Evolutionary conservation across 2,329 filamentous ascomycete species (phyloP).

Genomic region (Aureobasidium sp.): DNA sequence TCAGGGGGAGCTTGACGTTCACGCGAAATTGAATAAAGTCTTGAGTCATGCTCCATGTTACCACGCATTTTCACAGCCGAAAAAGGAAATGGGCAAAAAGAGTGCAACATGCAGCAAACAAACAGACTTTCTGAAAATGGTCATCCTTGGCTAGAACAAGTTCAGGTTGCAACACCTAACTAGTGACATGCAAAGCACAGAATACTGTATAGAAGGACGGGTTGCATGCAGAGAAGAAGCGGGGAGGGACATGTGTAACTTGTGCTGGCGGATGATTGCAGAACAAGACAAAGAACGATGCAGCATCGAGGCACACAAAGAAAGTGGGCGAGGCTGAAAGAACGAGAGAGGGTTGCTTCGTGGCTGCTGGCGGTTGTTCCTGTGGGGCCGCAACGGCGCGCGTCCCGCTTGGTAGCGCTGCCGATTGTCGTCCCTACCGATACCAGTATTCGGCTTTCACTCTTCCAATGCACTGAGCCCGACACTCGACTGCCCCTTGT

Average conservation of each 20-base stretch:
- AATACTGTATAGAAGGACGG: conserved; percentile 4
- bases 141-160: not conserved
- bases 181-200: not conserved
- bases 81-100: not conserved
- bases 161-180: not conserved
- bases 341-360: not conserved
- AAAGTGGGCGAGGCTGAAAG: not conserved
- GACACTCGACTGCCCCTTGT: not conserved
- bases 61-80: not conserved
- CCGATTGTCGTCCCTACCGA: not conserved
- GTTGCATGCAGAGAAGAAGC: conserved; percentile 1
- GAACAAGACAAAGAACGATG: not conserved
- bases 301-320: not conserved
- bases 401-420: not conserved
- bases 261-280: conserved; percentile 2
- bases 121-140: not conserved
- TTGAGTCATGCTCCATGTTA: not conserved
- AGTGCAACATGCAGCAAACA: not conserved
- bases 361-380: not conserved
- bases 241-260: not conserved
- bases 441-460: not conserved
- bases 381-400: not conserved
- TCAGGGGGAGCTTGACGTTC: not conserved
- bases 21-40: not conserved
- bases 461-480: not conserved